These are phyloP conservation scores for Mycena citricolor DNA, from an alignment of 1,284 basidiomycete species.

Conservation along the genomic window DNA sequence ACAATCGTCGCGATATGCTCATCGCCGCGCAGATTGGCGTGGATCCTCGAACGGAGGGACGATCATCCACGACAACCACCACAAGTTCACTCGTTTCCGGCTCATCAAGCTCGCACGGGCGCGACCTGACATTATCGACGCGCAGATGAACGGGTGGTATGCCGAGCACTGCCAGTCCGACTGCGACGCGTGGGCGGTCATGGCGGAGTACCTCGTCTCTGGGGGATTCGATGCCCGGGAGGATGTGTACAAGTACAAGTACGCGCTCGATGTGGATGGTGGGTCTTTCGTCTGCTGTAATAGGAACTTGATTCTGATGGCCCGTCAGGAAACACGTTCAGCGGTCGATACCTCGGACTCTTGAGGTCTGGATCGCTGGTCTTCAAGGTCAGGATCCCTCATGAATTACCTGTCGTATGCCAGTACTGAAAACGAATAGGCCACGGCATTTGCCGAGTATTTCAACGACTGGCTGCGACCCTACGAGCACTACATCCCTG, in stretches of 20 bases:
- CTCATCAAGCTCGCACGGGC: slow-evolving; percentile 1
- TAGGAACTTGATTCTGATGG: too few relatives aligned
- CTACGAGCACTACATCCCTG: slow-evolving; percentile 13
- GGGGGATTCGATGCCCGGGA: not conserved
- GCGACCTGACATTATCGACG: slow-evolving; percentile 10
- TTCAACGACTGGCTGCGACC: slow-evolving; percentile 15
- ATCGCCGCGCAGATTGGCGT: slow-evolving; percentile 14
- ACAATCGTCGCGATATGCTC: too few relatives aligned
- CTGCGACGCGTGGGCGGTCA: slow-evolving; percentile 2
- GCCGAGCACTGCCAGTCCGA: not conserved
- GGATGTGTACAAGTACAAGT: slow-evolving; percentile 10
- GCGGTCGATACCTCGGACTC: slow-evolving; percentile 8
- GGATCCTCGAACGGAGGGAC: slow-evolving; percentile 4
- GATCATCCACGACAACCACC: slow-evolving; percentile 6
- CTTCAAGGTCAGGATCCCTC: slow-evolving; percentile 8
- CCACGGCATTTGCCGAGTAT: slow-evolving; percentile 8
- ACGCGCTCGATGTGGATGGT: slow-evolving; percentile 15
- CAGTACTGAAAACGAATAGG: not conserved
- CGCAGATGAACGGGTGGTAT: not conserved
- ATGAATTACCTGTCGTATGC: not conserved
- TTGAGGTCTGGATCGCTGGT: slow-evolving; percentile 7
- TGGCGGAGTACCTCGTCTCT: slow-evolving; percentile 7
- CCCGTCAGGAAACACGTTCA: slow-evolving; percentile 5
- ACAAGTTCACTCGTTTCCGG: slow-evolving; percentile 10
- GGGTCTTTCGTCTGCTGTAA: too few relatives aligned